Base-by-base conservation (phyloP, 2,329 filamentous ascomycete genomes). In the Neoarthrinium moseri region DNA sequence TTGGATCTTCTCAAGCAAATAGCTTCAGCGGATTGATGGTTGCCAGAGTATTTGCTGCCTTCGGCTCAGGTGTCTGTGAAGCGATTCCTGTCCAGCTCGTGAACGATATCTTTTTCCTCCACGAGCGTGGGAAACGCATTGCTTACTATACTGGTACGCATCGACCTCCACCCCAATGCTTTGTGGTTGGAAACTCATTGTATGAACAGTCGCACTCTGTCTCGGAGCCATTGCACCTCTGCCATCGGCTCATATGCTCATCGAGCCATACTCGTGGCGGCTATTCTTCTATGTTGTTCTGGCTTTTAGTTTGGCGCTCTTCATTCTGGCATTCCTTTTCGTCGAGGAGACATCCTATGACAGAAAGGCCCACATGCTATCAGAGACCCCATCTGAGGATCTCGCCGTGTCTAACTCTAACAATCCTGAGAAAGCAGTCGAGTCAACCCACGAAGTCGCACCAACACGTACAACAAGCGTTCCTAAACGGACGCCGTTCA, bases 241-340 rank as follows among this genome's bases (percentile, higher is more conserved):
- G 1, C 81, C 78, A 39, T 77, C 80, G 1, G 78, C 79, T 11
- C 83, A 82, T 58, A 83, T 83, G 78, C 72, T 83, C 6, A 70
- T 73, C 1, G 78, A 70, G 1, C 75, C 76, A 8, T 74, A 78
- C 54, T 80, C 77, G 6, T 83, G 79, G 78, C 68, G 75, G 13
- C 70, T 83, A 0, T 83, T 78, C 65, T 83, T 83, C 66, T 82
- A 81, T 56, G 78, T 83, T 44, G 72, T 76, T 50, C 70, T 79
- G 38, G 80, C 77, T 3, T 82, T 83, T 43, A 70, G 73, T 2
- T 62, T 62, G 66, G 38, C 62, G 67, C 48, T 61, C 10, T 57
- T 63, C 27, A 62, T 80, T 34, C 52, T 74, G 6, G 69, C 75
- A 1, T 78, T 79, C 57, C 56, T 79, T 32, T 71, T 78, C 50